phyloP scores from a whole-genome alignment of 345 rosid species.

The Eucalyptus tenuipes region DNA sequence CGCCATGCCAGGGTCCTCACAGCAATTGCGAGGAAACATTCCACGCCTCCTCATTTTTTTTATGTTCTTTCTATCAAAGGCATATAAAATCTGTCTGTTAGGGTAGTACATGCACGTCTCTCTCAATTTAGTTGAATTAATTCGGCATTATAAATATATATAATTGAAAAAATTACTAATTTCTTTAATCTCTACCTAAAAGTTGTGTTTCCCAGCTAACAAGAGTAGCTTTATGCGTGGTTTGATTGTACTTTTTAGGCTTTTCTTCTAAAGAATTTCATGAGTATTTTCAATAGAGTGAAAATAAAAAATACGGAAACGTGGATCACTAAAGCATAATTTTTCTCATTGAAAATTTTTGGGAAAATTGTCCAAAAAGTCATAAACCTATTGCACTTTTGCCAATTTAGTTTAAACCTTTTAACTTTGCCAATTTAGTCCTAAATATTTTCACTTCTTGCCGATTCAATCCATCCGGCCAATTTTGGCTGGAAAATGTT shows the following conservation, averaged over 20 bases:
- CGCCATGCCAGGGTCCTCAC: neutral
- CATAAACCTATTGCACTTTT: too few species aligned
- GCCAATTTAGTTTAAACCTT: too few species aligned
- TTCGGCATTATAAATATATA: neutral
- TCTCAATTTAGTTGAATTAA: neutral
- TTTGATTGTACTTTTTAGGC: too few species aligned
- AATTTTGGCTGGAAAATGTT: too few species aligned
- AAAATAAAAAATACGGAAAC: neutral
- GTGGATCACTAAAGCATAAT: neutral
- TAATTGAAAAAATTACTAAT: neutral
- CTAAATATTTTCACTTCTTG: too few species aligned
- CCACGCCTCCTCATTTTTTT: neutral
- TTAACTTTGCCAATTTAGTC: too few species aligned
- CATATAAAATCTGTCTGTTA: too few species aligned
- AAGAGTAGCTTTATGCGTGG: neutral
- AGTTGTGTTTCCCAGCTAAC: neutral
- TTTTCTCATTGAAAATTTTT: too few species aligned
- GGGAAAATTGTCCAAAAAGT: too few species aligned
- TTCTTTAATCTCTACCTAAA: neutral
- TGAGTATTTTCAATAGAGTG: too few species aligned
- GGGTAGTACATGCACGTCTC: neutral
- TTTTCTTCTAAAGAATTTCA: too few species aligned
- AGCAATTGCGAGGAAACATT: neutral
- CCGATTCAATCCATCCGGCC: too few species aligned
- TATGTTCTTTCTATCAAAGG: neutral